A percentile compares a stretch with the other conserved stretches of the same genome.
These are phyloP conservation scores for Phylloporus sp. DNA, from an alignment of 768 basidiomycete genomes.

Conservation along the genomic window DNA sequence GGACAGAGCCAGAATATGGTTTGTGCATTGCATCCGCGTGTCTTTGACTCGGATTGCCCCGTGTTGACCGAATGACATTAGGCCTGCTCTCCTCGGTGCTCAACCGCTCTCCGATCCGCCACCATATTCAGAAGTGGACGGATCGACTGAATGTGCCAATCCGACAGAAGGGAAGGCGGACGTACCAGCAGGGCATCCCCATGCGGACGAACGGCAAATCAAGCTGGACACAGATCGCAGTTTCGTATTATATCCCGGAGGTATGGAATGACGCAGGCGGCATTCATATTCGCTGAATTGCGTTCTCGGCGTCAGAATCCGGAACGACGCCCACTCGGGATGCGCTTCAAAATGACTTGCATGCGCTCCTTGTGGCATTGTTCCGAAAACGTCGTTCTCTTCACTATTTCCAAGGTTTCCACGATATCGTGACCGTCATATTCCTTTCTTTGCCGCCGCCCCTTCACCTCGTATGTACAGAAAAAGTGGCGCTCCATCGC, in stretches of 20 bases:
- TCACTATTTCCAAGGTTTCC: conserved; percentile 89
- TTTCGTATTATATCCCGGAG: conserved; percentile 89
- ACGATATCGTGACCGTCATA: conserved; percentile 85
- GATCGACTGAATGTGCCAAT: conserved; percentile 1
- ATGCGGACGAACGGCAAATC: conserved; percentile 84
- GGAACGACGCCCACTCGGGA: conserved; percentile 33
- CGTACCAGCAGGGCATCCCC: conserved; percentile 27
- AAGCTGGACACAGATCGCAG: conserved; percentile 86
- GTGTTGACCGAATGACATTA: conserved; percentile 20
- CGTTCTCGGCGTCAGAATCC: conserved; percentile 15
- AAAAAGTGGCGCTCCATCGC: conserved; percentile 30
- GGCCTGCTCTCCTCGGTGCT: conserved; percentile 28
- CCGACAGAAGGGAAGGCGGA: background rate
- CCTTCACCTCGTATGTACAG: conserved; percentile 50
- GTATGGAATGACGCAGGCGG: conserved; percentile 37
- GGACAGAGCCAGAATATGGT: conserved; percentile 56
- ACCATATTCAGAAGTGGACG: conserved; percentile 23
- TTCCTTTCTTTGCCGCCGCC: conserved; percentile 66
- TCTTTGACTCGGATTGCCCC: background rate
- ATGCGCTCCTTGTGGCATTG: conserved; percentile 66
- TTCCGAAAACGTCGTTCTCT: conserved; percentile 70
- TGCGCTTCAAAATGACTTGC: conserved; percentile 57
- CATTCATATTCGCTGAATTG: conserved; percentile 9
- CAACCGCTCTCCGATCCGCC: conserved; percentile 39
- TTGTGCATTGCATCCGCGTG: conserved; percentile 17